These are phyloP conservation scores for Penicillium alfredii DNA, from an alignment of 495 filamentous ascomycete genomes.

Conservation along the genomic window DNA sequence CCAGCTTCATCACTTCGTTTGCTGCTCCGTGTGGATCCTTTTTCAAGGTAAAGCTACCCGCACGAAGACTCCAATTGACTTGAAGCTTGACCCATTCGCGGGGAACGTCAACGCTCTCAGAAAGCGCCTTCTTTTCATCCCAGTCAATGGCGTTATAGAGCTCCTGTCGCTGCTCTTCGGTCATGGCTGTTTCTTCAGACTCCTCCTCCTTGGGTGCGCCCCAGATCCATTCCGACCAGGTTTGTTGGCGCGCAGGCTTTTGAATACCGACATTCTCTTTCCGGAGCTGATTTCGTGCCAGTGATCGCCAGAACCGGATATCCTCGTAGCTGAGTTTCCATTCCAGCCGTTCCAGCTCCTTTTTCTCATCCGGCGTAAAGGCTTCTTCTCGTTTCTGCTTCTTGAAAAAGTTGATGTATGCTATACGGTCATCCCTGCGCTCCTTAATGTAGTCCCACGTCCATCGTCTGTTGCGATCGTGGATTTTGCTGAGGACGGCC, in stretches of 20 bases:
- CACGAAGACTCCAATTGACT: conserved; percentile 79
- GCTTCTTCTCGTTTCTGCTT: conserved; percentile 77
- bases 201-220: conserved; percentile 66
- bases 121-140: conserved; percentile 89
- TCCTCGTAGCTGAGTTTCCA: conserved; percentile 91
- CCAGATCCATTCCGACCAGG: conserved; percentile 87
- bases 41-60: conserved; percentile 89
- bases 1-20: conserved; percentile 76
- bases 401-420: conserved; percentile 93
- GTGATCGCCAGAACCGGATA: conserved; percentile 89
- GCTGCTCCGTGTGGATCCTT: conserved; percentile 74
- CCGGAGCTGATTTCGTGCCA: conserved; percentile 88
- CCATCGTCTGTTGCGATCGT: conserved; percentile 83
- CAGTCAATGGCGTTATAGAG: conserved; percentile 96
- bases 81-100: conserved; percentile 88
- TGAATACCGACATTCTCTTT: conserved; percentile 87
- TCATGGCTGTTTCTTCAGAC: conserved; percentile 71
- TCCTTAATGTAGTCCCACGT: conserved; percentile 93
- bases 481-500: conserved; percentile 85
- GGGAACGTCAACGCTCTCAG: conserved; percentile 81
- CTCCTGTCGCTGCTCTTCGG: conserved; percentile 92
- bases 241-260: conserved; percentile 58
- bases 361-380: conserved; percentile 58
- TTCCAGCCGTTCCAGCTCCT: conserved; percentile 71
- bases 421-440: conserved; percentile 78